phyloP scores from a whole-genome alignment of 228 moss, liverwort and hornwort species.

The Sphagnum fallax region DNA sequence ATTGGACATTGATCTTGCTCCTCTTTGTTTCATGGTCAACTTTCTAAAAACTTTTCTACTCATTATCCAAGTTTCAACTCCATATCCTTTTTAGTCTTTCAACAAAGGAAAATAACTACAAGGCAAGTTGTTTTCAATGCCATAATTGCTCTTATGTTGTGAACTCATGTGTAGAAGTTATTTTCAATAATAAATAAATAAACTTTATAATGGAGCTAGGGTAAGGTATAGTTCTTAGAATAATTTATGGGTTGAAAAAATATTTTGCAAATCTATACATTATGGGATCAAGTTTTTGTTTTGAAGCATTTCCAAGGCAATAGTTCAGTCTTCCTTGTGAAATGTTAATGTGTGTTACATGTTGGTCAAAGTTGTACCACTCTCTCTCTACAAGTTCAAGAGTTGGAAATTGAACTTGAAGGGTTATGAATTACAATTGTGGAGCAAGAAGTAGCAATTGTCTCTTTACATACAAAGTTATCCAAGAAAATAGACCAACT shows the following conservation, averaged over 20 bases:
- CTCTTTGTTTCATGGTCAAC: no score
- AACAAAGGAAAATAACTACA: no score
- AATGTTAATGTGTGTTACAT: no score
- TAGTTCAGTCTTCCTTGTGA: no score
- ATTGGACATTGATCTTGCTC: no score
- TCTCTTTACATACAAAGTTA: slow-evolving; percentile 36
- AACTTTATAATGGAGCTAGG: slow-evolving; percentile 23
- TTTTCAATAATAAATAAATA: slow-evolving; percentile 33
- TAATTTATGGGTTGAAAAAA: no score
- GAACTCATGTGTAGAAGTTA: slow-evolving; percentile 15
- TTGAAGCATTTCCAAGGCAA: no score
- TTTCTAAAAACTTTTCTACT: no score
- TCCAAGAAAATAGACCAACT: slow-evolving; percentile 59
- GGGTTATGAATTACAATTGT: slow-evolving; percentile 33
- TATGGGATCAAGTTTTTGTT: no score
- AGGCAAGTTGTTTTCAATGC: no score
- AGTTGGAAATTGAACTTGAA: slow-evolving; percentile 34
- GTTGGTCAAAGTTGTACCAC: not conserved
- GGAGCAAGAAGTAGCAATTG: slow-evolving; percentile 40
- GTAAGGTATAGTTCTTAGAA: slow-evolving; percentile 19
- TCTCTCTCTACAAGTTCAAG: slow-evolving; percentile 31
- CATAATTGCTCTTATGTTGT: no score
- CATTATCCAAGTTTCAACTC: not conserved
- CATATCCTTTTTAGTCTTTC: slow-evolving; percentile 1
- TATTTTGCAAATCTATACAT: no score